Conservation (phyloP, 768 basidiomycete species). For the Leucocoprinus birnbaumii region DNA sequence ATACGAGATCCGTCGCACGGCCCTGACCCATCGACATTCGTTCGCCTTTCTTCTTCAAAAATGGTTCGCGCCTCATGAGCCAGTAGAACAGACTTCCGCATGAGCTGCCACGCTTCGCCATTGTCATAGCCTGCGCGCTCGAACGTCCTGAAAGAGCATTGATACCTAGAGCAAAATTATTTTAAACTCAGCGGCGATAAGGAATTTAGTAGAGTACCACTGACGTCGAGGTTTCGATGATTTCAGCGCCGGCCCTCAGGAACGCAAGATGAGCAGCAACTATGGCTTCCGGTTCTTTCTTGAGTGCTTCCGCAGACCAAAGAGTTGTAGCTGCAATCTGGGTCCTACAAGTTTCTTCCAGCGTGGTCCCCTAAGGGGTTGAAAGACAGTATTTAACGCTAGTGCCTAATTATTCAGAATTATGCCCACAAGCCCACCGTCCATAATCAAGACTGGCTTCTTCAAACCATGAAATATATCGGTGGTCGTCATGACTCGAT, state of each 20-base stretch:
- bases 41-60: conserved; percentile 18
- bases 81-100: conserved; percentile 51
- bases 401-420: no score
- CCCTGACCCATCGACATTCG: conserved; percentile 19
- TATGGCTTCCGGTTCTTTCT: conserved; percentile 50
- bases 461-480: conserved; percentile 1
- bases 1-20: conserved; percentile 18
- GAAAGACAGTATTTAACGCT: background rate
- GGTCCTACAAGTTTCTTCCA: conserved; percentile 48
- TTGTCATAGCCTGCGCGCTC: conserved; percentile 44
- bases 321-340: conserved; percentile 53
- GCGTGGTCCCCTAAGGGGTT: conserved; percentile 58
- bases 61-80: conserved; percentile 41
- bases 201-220: conserved; percentile 8
- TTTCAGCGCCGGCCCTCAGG: conserved; percentile 58
- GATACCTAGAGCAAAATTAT: conserved; percentile 48
- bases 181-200: background rate
- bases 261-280: conserved; percentile 61
- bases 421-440: conserved; percentile 45
- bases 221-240: conserved; percentile 72
- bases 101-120: conserved; percentile 39
- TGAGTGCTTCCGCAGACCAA: conserved; percentile 69
- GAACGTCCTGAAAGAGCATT: conserved; percentile 57
- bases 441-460: conserved; percentile 25
- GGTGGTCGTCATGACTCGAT: background rate